phyloP scores from a whole-genome alignment of 2,329 filamentous ascomycete species.

The Paraphoma sp. region DNA sequence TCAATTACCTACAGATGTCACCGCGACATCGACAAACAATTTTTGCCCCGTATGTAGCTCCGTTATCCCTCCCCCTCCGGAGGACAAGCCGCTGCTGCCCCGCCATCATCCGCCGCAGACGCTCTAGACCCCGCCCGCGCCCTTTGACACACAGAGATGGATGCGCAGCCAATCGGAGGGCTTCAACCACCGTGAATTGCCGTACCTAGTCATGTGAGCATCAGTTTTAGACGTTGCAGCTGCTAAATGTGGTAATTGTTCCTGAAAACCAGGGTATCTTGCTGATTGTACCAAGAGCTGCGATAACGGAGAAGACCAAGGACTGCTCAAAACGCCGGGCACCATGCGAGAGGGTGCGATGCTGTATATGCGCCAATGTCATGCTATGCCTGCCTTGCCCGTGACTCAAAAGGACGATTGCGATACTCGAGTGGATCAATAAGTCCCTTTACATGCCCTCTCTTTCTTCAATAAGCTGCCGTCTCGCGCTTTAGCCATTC shows the following conservation, averaged over 20 bases:
- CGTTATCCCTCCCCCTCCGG: constrained; percentile 19
- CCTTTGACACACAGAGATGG: constrained; percentile 30
- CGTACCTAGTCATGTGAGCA: constrained; percentile 23
- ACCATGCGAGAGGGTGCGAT: constrained; percentile 18
- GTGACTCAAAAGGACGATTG: not conserved
- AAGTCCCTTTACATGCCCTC: not conserved
- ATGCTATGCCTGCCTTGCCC: constrained; percentile 14
- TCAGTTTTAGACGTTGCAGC: not conserved
- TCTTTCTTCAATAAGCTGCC: constrained; percentile 55
- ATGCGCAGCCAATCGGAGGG: constrained; percentile 21
- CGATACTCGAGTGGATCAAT: not conserved
- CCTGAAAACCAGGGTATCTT: constrained; percentile 20
- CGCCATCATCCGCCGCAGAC: constrained; percentile 13
- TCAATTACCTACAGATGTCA: constrained; percentile 30
- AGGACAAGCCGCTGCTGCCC: constrained; percentile 18
- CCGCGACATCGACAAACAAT: constrained; percentile 29
- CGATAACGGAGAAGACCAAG: constrained; percentile 12
- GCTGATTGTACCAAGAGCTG: constrained; percentile 5
- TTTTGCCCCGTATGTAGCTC: constrained; percentile 30
- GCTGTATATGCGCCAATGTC: constrained; percentile 19
- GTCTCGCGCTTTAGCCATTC: constrained; percentile 90
- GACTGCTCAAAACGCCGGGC: constrained; percentile 17
- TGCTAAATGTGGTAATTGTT: constrained; percentile 9
- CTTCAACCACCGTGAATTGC: constrained; percentile 30
- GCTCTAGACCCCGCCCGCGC: constrained; percentile 25